A percentile compares a stretch with the other conserved stretches of the same genome.
Evolutionary conservation across 179 eudicot species (phyloP).

Genomic region (Beta lomatogona): DNA sequence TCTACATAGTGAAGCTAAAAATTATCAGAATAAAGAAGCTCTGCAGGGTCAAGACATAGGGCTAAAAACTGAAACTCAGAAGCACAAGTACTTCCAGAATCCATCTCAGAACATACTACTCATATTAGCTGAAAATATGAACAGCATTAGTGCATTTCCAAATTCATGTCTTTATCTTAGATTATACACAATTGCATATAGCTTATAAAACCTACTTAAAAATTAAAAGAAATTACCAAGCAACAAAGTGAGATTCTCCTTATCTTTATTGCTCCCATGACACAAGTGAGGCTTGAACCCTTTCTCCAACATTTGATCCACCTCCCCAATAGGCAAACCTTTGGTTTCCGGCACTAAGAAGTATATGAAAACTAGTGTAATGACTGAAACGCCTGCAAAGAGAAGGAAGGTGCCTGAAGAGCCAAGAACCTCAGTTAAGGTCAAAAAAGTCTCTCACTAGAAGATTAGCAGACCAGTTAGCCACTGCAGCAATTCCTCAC

Average conservation of each 20-base stretch:
- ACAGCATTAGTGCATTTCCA: not conserved
- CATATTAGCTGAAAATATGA: not conserved
- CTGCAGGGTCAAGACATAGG: not conserved
- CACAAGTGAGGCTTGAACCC: conserved; percentile 41
- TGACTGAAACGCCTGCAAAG: conserved; percentile 42
- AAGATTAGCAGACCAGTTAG: conserved; percentile 57
- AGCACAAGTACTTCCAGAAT: not conserved
- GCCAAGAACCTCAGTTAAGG: conserved; percentile 48
- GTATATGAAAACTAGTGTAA: conserved; percentile 41
- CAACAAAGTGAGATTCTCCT: not conserved
- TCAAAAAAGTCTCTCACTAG: conserved; percentile 52
- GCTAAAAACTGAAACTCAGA: not conserved
- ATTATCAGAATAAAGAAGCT: not conserved
- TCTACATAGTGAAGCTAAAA: not conserved
- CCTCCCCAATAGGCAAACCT: conserved; percentile 53
- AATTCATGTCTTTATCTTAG: not conserved
- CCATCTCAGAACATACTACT: not conserved
- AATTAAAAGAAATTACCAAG: not conserved
- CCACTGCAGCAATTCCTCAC: conserved; percentile 54
- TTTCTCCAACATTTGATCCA: conserved; percentile 54
- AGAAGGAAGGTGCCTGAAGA: conserved; percentile 46
- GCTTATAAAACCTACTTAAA: not conserved
- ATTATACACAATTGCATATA: not conserved
- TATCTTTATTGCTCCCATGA: not conserved
- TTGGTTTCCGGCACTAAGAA: conserved; percentile 59